Conservation (phyloP, 2,329 filamentous ascomycete genomes). For the Waltergamsia citrina region DNA sequence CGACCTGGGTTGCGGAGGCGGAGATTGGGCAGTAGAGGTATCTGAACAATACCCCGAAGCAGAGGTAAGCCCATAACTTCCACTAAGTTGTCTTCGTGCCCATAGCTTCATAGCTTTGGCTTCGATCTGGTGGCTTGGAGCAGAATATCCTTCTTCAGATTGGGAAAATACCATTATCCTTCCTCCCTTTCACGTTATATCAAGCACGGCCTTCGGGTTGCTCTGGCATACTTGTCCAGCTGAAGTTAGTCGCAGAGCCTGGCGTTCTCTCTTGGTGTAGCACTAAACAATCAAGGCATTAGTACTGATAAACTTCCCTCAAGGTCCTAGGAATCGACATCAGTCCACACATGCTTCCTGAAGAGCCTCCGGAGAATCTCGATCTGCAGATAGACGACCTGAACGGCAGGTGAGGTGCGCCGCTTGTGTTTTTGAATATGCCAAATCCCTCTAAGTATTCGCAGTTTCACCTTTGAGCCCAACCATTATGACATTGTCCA, state of each 20-base stretch:
- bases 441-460: too few relatives aligned
- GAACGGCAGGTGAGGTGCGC: constrained; percentile 44
- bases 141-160: background rate
- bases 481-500: constrained; percentile 78
- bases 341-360: constrained; percentile 58
- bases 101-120: background rate
- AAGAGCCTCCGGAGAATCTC: constrained; percentile 55
- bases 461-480: constrained; percentile 55
- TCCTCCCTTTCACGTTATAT: too few relatives aligned
- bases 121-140: background rate
- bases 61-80: constrained; percentile 38
- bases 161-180: background rate
- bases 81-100: background rate
- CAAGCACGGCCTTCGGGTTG: too few relatives aligned
- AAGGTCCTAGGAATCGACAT: constrained; percentile 66
- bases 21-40: constrained; percentile 60
- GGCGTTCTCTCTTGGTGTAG: background rate
- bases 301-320: background rate
- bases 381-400: constrained; percentile 66
- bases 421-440: too few relatives aligned
- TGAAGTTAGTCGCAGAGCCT: too few relatives aligned
- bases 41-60: constrained; percentile 54
- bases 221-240: too few relatives aligned
- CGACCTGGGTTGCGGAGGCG: constrained; percentile 66
- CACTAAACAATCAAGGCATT: background rate